Base-by-base conservation (phyloP, 768 basidiomycete genomes). In the Mycena polygramma region DNA sequence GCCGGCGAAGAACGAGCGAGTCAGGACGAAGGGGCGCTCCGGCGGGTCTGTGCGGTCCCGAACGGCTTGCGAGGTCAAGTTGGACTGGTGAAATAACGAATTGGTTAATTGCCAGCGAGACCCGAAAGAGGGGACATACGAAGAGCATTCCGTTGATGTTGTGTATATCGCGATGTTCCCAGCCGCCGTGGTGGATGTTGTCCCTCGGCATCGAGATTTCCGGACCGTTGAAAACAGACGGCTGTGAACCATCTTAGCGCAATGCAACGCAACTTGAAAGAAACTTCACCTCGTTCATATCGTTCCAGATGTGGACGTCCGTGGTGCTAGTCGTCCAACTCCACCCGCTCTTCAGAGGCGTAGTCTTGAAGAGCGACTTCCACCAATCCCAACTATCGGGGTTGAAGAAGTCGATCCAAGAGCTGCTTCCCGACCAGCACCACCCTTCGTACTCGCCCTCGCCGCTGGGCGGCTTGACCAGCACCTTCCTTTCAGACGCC, bases 341-440 rank as follows among this genome's bases (percentile, higher is more conserved):
- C 88, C 91, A 95, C n/a, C 85, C 88, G 69, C 84, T 84, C 75
- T 80, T 83, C 39, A 84, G 81, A 57, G 83, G 80, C 70, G 85
- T 80, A 11, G 84, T 85, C 80, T 92, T 92, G 86, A 98, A 99
- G 68, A 97, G 84, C 7, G 85, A 84, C 68, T 85, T 91, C 97
- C 97, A 99, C 91, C 96, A 96, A 43, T 90, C 87, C 95, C 95
- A 97, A 49, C 89, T 89, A 39, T 81, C 85, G 36, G 96, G 96
- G 77, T 99, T 92, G 89, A 99, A 98, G 83, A 95, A 98, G 78
- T 99, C 98, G 46, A 96, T 92, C 97, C 97, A 99, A 8, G 96
- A 93, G 71, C 92, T 94, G 79, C 92, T 95, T 45, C 98, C 98
- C 26, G 94, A 90, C 98, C 98, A 99, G 81, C 98, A 99, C 96